Conservation (phyloP, 441 rosid species). For the Eutrema salsugineum region DNA sequence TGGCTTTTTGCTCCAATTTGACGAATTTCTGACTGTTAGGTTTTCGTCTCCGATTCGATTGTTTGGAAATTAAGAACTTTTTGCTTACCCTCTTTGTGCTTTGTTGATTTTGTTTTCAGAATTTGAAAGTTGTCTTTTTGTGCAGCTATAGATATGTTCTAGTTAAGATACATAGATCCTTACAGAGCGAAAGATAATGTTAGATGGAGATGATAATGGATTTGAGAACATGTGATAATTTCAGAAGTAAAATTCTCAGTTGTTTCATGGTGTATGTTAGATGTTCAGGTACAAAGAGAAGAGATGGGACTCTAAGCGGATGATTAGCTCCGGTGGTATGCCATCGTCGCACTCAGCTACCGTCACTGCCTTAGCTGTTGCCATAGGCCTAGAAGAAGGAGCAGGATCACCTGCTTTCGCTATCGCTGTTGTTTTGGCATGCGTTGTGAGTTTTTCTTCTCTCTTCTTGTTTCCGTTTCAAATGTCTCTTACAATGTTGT, state of each 20-base stretch:
- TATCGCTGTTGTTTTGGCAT: slow-evolving; percentile 78
- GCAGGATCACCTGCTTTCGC: slow-evolving; percentile 76
- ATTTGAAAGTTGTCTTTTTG: not conserved
- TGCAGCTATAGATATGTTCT: not conserved
- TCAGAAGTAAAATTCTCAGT: slow-evolving; percentile 32
- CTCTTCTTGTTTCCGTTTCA: not conserved
- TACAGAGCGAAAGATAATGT: not conserved
- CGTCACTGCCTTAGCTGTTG: slow-evolving; percentile 81
- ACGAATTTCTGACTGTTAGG: not conserved
- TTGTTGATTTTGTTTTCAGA: not conserved
- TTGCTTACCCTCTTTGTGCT: not conserved
- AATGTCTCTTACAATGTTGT: not conserved
- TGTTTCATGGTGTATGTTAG: slow-evolving; percentile 49
- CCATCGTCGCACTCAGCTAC: slow-evolving; percentile 97
- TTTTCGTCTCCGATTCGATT: not conserved
- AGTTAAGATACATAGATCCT: not conserved
- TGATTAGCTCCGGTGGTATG: slow-evolving; percentile 96
- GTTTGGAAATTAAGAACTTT: not conserved
- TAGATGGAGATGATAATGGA: not conserved
- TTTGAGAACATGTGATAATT: not conserved
- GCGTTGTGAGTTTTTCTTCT: slow-evolving; percentile 56
- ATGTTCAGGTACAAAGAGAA: slow-evolving; percentile 93
- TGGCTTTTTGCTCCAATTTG: not conserved
- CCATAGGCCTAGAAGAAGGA: slow-evolving; percentile 83
- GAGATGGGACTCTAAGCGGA: slow-evolving; percentile 91